phyloP scores from a whole-genome alignment of 441 rosid genomes.

The Capsella rubella region DNA sequence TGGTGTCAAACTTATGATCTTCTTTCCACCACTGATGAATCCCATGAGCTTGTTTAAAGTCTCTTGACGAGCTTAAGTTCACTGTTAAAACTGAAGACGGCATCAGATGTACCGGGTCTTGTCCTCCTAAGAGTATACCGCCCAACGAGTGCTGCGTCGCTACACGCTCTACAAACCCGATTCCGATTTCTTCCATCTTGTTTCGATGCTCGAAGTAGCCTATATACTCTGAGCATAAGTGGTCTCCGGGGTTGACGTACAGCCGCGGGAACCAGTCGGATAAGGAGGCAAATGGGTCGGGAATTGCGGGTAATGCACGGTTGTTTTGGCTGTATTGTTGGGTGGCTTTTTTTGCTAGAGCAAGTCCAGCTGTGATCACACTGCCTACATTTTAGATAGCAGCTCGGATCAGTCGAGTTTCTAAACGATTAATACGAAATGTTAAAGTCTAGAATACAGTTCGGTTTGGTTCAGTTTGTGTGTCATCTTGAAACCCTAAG shows the following conservation, averaged over 20 bases:
- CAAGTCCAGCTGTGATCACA: slow-evolving; percentile 88
- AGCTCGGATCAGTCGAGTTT: not conserved
- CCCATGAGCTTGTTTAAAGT: slow-evolving; percentile 88
- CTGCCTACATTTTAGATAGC: slow-evolving; percentile 48
- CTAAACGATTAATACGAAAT: not conserved
- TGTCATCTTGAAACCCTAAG: not conserved
- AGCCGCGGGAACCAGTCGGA: slow-evolving; percentile 76
- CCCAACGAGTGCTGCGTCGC: slow-evolving; percentile 81
- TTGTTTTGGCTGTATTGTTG: slow-evolving; percentile 42
- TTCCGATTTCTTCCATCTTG: slow-evolving; percentile 88
- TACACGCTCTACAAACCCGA: slow-evolving; percentile 70
- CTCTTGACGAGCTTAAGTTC: slow-evolving; percentile 50
- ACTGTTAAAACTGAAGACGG: slow-evolving; percentile 72
- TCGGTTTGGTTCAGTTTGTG: not conserved
- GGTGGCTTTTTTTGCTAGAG: slow-evolving; percentile 67
- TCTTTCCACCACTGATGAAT: slow-evolving; percentile 97
- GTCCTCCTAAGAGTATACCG: slow-evolving; percentile 70
- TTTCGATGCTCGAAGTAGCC: slow-evolving; percentile 93
- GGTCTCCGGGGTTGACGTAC: slow-evolving; percentile 72
- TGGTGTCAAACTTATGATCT: slow-evolving; percentile 62
- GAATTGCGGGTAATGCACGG: slow-evolving; percentile 44
- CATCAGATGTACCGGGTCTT: slow-evolving; percentile 79
- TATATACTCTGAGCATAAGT: slow-evolving; percentile 76
- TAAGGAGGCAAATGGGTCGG: slow-evolving; percentile 61
- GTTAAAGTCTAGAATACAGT: not conserved